Base-by-base conservation (phyloP, 306 rosid genomes). In the Begonia fuchsioides region DNA sequence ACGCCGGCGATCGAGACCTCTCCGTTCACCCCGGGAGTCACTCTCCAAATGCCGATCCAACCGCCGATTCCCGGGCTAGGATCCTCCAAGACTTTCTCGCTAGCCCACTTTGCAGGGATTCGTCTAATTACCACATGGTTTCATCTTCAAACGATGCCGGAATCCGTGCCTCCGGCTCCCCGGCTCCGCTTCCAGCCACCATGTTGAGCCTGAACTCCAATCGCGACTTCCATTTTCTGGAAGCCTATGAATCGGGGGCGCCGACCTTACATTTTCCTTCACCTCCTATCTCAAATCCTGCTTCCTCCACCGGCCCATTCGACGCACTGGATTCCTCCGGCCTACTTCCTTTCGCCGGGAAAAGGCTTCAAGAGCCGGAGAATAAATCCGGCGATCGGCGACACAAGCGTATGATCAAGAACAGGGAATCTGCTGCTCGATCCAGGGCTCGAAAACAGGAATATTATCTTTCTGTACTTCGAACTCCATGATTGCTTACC, bases 361-460 rank as follows among this genome's bases (percentile, higher is more conserved):
- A 47, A 51, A 39, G 80, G 38, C 52, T 63, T 4, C 45, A 64
- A 9, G 75, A 81, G 14, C 53, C 62, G 0, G 74, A 76, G 38
- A 47, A 43, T 15, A 45, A 45, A 17, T 9, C 60, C 41, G 52
- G 60, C 12, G 60, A 56, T 8, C 44, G 84, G 12, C 60, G 85
- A 13, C 77, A 77, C 12, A 90, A 81, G 58, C 78, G 98, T 4
- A 79, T 85, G 95, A 82, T 90, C 52, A 90, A 85, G 76, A 90
- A 90, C 49, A 68, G 98, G 2, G 95, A 90, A 49, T 85, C 98
- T 5, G 98, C 98, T 16, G 92, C 98, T 9, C 77, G 98, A 41
- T 90, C 98, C 11, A 59, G 98, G 12, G 95, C 98, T 14, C 60
- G 98, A 62, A 90, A 79, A 43, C 98, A 85, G 98, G 98, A 55